These are phyloP conservation scores for Beauveria scarabaeidicola DNA, from an alignment of 2,329 filamentous ascomycete species.

Conservation along the genomic window DNA sequence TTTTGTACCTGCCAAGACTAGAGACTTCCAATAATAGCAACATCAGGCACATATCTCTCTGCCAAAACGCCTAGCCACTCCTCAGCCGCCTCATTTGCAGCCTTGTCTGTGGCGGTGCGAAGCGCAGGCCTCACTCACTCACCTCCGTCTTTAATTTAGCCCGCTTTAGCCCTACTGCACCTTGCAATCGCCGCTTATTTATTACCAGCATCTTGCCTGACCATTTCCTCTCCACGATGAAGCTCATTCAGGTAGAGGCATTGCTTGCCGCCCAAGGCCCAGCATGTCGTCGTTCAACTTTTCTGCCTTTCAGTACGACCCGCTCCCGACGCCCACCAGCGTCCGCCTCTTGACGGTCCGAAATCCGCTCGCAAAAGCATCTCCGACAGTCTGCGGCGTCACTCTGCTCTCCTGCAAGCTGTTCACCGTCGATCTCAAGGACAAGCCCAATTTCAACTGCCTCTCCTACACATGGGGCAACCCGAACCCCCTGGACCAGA, in stretches of 20 bases:
- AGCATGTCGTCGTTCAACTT: background rate
- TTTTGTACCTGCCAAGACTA: background rate
- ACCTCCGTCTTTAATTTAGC: background rate
- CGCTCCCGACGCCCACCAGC: slow-evolving; percentile 1
- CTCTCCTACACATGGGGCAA: slow-evolving; percentile 13
- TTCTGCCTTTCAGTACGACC: background rate
- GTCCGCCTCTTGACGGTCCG: slow-evolving; percentile 6
- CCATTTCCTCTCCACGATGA: background rate
- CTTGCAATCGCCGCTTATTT: background rate
- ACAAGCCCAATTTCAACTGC: slow-evolving; percentile 8
- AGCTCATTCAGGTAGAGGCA: background rate
- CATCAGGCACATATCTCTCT: background rate
- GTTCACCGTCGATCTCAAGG: slow-evolving; percentile 5
- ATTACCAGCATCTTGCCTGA: background rate
- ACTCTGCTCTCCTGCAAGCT: slow-evolving; percentile 9
- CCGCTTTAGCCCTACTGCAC: background rate
- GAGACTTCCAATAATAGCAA: background rate
- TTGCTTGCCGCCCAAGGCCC: background rate
- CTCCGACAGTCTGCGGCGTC: slow-evolving; percentile 2
- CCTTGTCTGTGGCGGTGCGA: slow-evolving; percentile 3
- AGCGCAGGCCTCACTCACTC: background rate
- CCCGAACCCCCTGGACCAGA: slow-evolving; percentile 4
- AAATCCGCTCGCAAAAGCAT: slow-evolving; percentile 2
- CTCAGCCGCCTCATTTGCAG: background rate
- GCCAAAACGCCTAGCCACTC: slow-evolving; percentile 1